A percentile compares a stretch with the other conserved stretches of the same genome.
phyloP scores from a whole-genome alignment of 306 rosid species.

The Hippophae gyantsensis region DNA sequence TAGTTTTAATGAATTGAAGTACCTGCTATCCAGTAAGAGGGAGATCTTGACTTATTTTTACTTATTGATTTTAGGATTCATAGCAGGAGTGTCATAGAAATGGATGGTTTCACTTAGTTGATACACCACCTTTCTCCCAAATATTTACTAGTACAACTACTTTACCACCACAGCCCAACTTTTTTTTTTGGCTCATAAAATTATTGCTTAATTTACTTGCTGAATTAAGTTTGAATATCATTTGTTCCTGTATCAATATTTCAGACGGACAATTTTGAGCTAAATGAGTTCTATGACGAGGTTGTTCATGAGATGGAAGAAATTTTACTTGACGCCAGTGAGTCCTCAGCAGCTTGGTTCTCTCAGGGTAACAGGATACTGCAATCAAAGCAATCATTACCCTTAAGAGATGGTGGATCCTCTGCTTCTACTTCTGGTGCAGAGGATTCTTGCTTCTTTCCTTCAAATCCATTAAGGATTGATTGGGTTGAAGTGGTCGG shows the following conservation, averaged over 20 bases:
- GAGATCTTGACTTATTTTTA: too few relatives aligned
- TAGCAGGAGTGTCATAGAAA: too few relatives aligned
- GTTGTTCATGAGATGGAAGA: slow-evolving; percentile 96
- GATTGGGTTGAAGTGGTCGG: slow-evolving; percentile 91
- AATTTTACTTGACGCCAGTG: slow-evolving; percentile 71
- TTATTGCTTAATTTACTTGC: background rate
- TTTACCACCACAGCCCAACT: too few relatives aligned
- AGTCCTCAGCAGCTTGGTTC: slow-evolving; percentile 56
- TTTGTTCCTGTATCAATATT: slow-evolving; percentile 20
- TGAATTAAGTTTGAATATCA: slow-evolving; percentile 1
- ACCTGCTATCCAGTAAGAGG: too few relatives aligned
- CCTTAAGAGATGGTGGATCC: slow-evolving; percentile 76
- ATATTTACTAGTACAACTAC: too few relatives aligned
- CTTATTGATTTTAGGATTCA: too few relatives aligned
- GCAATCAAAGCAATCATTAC: slow-evolving; percentile 42
- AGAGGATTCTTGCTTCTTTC: slow-evolving; percentile 36
- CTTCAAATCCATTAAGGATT: slow-evolving; percentile 44
- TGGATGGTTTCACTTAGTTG: too few relatives aligned
- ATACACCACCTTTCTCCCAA: too few relatives aligned
- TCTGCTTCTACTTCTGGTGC: slow-evolving; percentile 83
- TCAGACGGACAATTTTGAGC: slow-evolving; percentile 66
- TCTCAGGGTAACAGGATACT: slow-evolving; percentile 38
- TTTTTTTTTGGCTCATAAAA: too few relatives aligned
- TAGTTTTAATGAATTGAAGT: too few relatives aligned
- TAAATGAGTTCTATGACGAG: slow-evolving; percentile 66